A percentile compares a stretch with the other conserved stretches of the same genome.
phyloP scores from a whole-genome alignment of 2,329 filamentous ascomycete species.

The Tolypocladium guangdongense region DNA sequence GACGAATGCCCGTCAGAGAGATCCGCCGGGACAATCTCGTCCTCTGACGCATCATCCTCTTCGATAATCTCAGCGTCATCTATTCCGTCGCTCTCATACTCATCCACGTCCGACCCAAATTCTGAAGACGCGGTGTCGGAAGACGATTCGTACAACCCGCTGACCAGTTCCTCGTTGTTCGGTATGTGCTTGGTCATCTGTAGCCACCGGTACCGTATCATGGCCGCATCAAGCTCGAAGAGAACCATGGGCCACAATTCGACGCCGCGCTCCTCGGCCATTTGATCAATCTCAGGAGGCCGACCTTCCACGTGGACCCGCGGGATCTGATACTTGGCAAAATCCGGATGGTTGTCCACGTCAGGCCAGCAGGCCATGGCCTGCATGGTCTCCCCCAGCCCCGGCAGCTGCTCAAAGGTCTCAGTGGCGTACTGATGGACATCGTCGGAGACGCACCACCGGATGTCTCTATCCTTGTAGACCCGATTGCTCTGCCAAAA shows the following conservation, averaged over 20 bases:
- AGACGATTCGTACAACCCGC: conserved; percentile 6
- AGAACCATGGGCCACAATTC: conserved; percentile 18
- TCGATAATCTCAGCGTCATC: conserved; percentile 22
- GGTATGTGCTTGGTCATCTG: conserved; percentile 1
- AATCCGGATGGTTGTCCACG: conserved; percentile 15
- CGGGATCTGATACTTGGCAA: conserved; percentile 14
- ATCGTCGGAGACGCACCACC: conserved; percentile 21
- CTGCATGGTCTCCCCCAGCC: conserved; percentile 13
- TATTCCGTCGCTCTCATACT: conserved; percentile 29
- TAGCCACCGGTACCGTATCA: conserved; percentile 10
- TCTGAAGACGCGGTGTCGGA: background rate
- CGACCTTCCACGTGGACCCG: conserved; percentile 1
- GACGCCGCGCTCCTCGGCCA: conserved; percentile 5
- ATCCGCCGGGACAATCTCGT: conserved; percentile 1
- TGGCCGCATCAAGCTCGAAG: conserved; percentile 12
- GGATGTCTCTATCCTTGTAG: conserved; percentile 6
- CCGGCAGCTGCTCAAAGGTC: conserved; percentile 13
- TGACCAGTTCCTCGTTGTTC: background rate
- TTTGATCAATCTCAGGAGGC: background rate
- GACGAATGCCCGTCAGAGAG: conserved; percentile 1
- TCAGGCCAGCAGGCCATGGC: conserved; percentile 24
- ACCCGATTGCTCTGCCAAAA: background rate
- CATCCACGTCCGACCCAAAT: conserved; percentile 8
- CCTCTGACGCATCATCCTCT: conserved; percentile 9
- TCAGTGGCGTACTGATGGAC: conserved; percentile 16